These are phyloP conservation scores for Oxytropis ochrocephala DNA, from an alignment of 306 rosid genomes.

Conservation along the genomic window DNA sequence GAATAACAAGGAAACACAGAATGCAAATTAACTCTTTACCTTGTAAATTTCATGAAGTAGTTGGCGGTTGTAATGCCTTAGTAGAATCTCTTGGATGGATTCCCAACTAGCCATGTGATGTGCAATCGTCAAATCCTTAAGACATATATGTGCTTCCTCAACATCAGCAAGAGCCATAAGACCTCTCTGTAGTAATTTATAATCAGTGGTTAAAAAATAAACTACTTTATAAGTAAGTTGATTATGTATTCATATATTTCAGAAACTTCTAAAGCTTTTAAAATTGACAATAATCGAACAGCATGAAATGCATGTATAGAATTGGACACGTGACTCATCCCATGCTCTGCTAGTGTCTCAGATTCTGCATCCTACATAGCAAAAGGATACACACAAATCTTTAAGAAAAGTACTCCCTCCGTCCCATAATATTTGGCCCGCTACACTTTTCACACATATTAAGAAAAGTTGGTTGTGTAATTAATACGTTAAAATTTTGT, in stretches of 20 bases:
- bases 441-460: too few relatives aligned
- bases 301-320: neutral
- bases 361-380: too few relatives aligned
- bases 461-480: too few relatives aligned
- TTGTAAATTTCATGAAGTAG: constrained; percentile 90
- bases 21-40: constrained; percentile 35
- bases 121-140: constrained; percentile 69
- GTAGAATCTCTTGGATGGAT: constrained; percentile 67
- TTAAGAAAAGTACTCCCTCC: too few relatives aligned
- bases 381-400: too few relatives aligned
- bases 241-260: neutral
- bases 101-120: constrained; percentile 94
- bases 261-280: neutral
- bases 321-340: neutral
- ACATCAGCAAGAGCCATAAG: constrained; percentile 92
- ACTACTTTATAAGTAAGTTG: neutral
- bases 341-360: too few relatives aligned
- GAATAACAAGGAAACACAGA: neutral
- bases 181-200: constrained; percentile 66
- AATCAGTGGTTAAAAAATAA: neutral
- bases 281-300: neutral
- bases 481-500: too few relatives aligned
- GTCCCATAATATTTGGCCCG: too few relatives aligned
- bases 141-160: constrained; percentile 90
- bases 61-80: constrained; percentile 85